Conservation (phyloP, 2,329 filamentous ascomycete genomes). For the Ascochyta clinopodiicola region DNA sequence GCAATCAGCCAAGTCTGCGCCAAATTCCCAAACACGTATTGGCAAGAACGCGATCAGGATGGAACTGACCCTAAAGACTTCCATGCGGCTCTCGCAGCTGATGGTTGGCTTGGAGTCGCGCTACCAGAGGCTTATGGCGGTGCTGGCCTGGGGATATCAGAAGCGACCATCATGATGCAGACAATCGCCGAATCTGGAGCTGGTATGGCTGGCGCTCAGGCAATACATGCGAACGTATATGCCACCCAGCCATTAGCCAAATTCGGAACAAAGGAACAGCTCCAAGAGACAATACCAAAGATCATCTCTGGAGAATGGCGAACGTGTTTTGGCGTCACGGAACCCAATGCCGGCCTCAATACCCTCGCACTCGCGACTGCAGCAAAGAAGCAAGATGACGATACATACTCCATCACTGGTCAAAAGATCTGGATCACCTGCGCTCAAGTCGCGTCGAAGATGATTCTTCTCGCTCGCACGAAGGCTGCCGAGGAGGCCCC, state of each 20-base stretch:
- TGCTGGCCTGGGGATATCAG: slow-evolving; percentile 76
- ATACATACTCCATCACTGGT: slow-evolving; percentile 71
- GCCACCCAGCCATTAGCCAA: slow-evolving; percentile 76
- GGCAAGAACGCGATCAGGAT: slow-evolving; percentile 74
- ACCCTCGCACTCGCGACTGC: slow-evolving; percentile 68
- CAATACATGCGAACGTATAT: slow-evolving; percentile 70
- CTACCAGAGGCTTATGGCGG: slow-evolving; percentile 77
- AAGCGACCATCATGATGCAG: slow-evolving; percentile 88
- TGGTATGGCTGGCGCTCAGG: slow-evolving; percentile 73
- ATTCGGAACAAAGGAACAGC: slow-evolving; percentile 72
- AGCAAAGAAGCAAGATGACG: slow-evolving; percentile 58
- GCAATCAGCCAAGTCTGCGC: slow-evolving; percentile 72
- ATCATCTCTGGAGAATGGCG: slow-evolving; percentile 75
- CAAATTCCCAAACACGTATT: slow-evolving; percentile 75
- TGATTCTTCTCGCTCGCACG: slow-evolving; percentile 82
- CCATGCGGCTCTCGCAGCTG: slow-evolving; percentile 74
- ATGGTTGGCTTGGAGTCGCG: slow-evolving; percentile 83
- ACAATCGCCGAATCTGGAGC: slow-evolving; percentile 80
- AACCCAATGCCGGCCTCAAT: slow-evolving; percentile 80
- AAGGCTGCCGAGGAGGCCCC: slow-evolving; percentile 70
- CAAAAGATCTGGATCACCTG: slow-evolving; percentile 93
- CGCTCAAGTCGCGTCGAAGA: slow-evolving; percentile 80
- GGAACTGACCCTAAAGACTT: slow-evolving; percentile 77
- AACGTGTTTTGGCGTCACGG: slow-evolving; percentile 84
- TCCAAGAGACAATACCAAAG: slow-evolving; percentile 68